Evolutionary conservation across 192 early-diverging fungal genomes (phyloP).

Genomic region (Coemansia sp.): DNA sequence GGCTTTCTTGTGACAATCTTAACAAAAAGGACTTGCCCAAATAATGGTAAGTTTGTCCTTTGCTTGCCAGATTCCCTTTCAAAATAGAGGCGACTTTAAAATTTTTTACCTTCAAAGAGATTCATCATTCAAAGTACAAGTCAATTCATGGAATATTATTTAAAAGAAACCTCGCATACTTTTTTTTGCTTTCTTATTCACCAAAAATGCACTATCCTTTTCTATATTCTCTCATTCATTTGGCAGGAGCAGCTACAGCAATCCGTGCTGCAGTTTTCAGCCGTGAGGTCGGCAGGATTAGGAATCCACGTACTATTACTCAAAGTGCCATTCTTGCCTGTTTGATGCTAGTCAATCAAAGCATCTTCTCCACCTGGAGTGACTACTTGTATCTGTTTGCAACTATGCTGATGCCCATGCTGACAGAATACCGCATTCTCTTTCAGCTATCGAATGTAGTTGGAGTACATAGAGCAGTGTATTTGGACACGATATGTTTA

Average conservation of each 20-base stretch:
- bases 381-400: not conserved
- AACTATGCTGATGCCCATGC: not conserved
- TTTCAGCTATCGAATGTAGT: not conserved
- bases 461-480: constrained; percentile 15
- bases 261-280: not conserved
- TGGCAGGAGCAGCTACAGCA: not conserved
- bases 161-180: not conserved
- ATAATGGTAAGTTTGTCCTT: too few species aligned
- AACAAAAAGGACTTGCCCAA: too few species aligned
- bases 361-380: not conserved
- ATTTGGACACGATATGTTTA: not conserved
- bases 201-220: too few species aligned
- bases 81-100: too few species aligned
- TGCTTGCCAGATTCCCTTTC: too few species aligned
- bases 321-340: not conserved
- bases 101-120: not conserved
- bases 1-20: too few species aligned
- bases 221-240: not conserved
- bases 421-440: not conserved
- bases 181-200: not conserved
- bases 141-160: not conserved
- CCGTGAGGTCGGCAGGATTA: not conserved
- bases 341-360: not conserved
- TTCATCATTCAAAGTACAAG: not conserved
- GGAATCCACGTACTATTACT: not conserved